Percentiles rank a stretch among this genome's conserved stretches.
These are phyloP conservation scores for Tubosaeta sp. DNA, from an alignment of 768 basidiomycete genomes.

Conservation along the genomic window DNA sequence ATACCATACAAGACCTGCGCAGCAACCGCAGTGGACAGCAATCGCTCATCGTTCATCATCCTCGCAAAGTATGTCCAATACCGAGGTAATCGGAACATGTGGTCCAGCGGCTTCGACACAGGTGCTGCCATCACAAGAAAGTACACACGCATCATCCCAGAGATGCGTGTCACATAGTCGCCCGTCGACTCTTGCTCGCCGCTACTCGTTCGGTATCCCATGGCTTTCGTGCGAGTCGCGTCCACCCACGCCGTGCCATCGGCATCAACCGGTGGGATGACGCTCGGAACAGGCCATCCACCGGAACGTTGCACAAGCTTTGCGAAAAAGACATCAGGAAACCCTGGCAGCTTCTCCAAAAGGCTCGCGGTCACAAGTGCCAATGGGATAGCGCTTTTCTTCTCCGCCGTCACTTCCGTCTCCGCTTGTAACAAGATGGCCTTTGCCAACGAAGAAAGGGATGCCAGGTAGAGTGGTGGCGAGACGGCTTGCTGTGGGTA, in stretches of 20 bases:
- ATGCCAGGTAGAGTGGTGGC: conserved; percentile 58
- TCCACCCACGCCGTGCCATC: conserved; percentile 46
- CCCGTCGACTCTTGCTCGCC: conserved; percentile 48
- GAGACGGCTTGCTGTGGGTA: conserved; percentile 27
- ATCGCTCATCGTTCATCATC: conserved; percentile 45
- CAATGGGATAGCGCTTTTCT: conserved; percentile 78
- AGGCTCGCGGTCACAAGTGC: conserved; percentile 68
- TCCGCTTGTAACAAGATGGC: conserved; percentile 88
- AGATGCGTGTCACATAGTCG: conserved; percentile 64
- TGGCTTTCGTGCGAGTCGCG: conserved; percentile 42
- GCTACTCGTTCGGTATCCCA: conserved; percentile 49
- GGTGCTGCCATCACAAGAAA: conserved; percentile 57
- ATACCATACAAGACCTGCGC: conserved; percentile 66
- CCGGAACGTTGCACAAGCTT: conserved; percentile 85
- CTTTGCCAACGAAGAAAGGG: conserved; percentile 86
- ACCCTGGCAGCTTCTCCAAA: conserved; percentile 50
- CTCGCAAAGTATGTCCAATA: conserved; percentile 74
- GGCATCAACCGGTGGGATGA: conserved; percentile 49
- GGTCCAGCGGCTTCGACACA: conserved; percentile 36
- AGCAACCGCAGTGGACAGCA: conserved; percentile 57
- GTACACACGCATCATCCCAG: conserved; percentile 84
- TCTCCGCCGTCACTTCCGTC: conserved; percentile 87
- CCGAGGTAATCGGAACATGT: conserved; percentile 56
- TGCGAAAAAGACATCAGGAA: conserved; percentile 76
- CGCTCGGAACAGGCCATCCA: conserved; percentile 77